Conservation (phyloP, 768 basidiomycete genomes). For the Hygrocybe punicea region DNA sequence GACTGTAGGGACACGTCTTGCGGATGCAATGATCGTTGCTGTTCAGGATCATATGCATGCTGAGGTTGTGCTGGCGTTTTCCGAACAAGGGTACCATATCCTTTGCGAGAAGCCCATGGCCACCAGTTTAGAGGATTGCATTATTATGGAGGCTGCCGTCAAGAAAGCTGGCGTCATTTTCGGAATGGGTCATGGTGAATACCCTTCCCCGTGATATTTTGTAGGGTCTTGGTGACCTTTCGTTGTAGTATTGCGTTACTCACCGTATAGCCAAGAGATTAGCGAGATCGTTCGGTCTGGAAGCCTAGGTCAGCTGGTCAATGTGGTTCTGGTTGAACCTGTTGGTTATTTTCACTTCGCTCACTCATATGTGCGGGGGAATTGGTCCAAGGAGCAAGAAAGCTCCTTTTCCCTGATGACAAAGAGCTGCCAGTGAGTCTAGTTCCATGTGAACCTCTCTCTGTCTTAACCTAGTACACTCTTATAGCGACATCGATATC, state of each 20-base stretch:
- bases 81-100: conserved; percentile 80
- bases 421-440: conserved; percentile 81
- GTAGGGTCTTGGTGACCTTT: neutral
- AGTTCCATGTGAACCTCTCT: neutral
- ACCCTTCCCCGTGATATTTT: neutral
- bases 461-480: conserved; percentile 6
- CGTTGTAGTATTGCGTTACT: conserved; percentile 73
- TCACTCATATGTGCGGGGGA: conserved; percentile 82
- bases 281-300: conserved; percentile 69
- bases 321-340: conserved; percentile 81
- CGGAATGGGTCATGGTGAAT: conserved; percentile 81
- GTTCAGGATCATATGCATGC: conserved; percentile 80
- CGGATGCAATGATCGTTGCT: conserved; percentile 77
- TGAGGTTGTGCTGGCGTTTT: conserved; percentile 71
- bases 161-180: conserved; percentile 71
- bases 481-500: conserved; percentile 75
- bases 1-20: conserved; percentile 64
- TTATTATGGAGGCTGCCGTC: conserved; percentile 71
- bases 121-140: conserved; percentile 64
- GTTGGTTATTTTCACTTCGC: conserved; percentile 87
- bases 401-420: conserved; percentile 85
- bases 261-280: conserved; percentile 73
- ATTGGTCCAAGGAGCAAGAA: conserved; percentile 66
- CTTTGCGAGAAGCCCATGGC: conserved; percentile 95
- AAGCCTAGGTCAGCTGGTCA: conserved; percentile 71